Percentiles rank a stretch among this genome's conserved stretches.
phyloP scores from a whole-genome alignment of 768 basidiomycete genomes.

The Lactarius tabidus region DNA sequence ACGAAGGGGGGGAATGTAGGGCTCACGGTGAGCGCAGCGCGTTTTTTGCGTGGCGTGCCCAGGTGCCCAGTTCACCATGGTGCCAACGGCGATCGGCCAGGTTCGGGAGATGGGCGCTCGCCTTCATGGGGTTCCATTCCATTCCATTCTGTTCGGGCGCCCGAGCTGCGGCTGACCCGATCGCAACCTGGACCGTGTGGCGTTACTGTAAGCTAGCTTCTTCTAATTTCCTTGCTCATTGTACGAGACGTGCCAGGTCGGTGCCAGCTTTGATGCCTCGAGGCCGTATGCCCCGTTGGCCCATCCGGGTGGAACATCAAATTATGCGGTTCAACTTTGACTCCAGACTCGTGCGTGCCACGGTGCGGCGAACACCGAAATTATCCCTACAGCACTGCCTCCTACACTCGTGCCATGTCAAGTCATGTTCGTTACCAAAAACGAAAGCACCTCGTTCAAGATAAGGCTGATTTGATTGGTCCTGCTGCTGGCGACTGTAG shows the following conservation, averaged over 20 bases:
- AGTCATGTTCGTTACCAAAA: not conserved
- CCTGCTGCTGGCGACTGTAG: slow-evolving; percentile 6
- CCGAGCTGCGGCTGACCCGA: not conserved
- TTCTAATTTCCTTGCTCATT: not conserved
- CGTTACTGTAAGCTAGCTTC: not conserved
- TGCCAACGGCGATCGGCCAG: not conserved
- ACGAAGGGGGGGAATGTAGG: not conserved
- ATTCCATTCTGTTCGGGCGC: slow-evolving; percentile 2
- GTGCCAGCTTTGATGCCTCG: not conserved
- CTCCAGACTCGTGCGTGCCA: slow-evolving; percentile 2
- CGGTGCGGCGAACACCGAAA: not conserved
- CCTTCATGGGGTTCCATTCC: not conserved
- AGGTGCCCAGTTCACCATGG: not conserved
- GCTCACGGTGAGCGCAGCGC: not conserved
- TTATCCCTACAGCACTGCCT: slow-evolving; percentile 13
- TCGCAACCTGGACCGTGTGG: no score
- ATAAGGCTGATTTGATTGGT: slow-evolving; percentile 13
- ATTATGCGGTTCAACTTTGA: not conserved
- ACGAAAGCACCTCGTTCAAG: not conserved
- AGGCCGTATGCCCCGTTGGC: not conserved
- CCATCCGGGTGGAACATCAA: not conserved
- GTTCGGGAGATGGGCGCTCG: not conserved
- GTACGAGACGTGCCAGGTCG: not conserved
- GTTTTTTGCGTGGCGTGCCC: slow-evolving; percentile 2
- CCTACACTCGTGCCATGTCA: not conserved